Base-by-base conservation (phyloP, 192 early-diverging fungal genomes). In the Fimicolochytrium jonesii region DNA sequence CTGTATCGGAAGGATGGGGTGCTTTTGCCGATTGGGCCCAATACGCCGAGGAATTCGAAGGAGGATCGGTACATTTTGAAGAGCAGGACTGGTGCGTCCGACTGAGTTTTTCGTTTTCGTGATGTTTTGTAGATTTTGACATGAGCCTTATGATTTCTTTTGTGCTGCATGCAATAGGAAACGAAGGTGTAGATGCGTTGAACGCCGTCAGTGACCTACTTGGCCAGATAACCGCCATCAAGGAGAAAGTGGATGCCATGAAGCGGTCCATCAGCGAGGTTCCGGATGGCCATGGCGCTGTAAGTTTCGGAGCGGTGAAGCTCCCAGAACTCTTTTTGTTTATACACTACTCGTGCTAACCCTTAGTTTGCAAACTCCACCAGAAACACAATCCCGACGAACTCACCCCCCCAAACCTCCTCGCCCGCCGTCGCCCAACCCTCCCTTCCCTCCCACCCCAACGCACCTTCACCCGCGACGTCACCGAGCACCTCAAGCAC, bases 401-500 rank as follows among this genome's bases (percentile, higher is more conserved):
- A n/a, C n/a, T n/a, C n/a, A n/a, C n/a, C n/a, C n/a, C n/a, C n/a
- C n/a, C n/a, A n/a, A n/a, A n/a, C n/a, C n/a, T n/a, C n/a, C n/a
- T n/a, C n/a, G n/a, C n/a, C n/a, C n/a, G n/a, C n/a, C n/a, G n/a
- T n/a, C n/a, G n/a, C n/a, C n/a, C n/a, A n/a, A n/a, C n/a, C n/a
- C n/a, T n/a, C n/a, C n/a, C n/a, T n/a, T n/a, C n/a, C n/a, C n/a
- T n/a, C n/a, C 45, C 68, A 33, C 32, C 46, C 28, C 37, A 35
- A 29, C 29, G 42, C 53, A 37, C 52, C 44, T 58, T 61, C 29
- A 47, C 56, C 57, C 52, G 54, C 39, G 68, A 66, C 30, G 62
- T 61, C 1, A 64, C 50, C 25, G 64, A 74, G 36, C 30, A 72
- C 35, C 33, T 80, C 0, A 71, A 77, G 29, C 36, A 44, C 29